These are phyloP conservation scores for Nothophoma quercina DNA, from an alignment of 2,329 filamentous ascomycete genomes.

Conservation along the genomic window DNA sequence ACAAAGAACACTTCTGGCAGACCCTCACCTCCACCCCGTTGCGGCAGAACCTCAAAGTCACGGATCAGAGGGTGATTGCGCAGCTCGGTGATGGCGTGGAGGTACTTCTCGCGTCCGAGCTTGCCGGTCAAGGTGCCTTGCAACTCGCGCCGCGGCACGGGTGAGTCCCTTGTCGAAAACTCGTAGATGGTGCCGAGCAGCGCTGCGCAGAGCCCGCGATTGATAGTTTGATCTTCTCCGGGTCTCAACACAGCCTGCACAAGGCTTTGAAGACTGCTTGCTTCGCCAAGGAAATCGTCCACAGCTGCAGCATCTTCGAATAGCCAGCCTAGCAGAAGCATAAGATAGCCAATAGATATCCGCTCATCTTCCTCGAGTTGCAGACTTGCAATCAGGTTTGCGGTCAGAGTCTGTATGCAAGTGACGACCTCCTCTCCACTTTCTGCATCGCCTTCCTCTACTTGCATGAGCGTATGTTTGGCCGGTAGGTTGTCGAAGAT, in stretches of 20 bases:
- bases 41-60: slow-evolving; percentile 87
- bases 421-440: slow-evolving; percentile 95
- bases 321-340: slow-evolving; percentile 87
- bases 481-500: slow-evolving; percentile 80
- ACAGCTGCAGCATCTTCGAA: slow-evolving; percentile 92
- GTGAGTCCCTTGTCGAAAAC: slow-evolving; percentile 96
- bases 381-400: slow-evolving; percentile 82
- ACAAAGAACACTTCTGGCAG: slow-evolving; percentile 88
- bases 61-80: slow-evolving; percentile 80
- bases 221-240: slow-evolving; percentile 65
- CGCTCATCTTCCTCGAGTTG: slow-evolving; percentile 79
- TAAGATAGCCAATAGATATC: slow-evolving; percentile 83
- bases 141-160: slow-evolving; percentile 80
- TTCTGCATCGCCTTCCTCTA: slow-evolving; percentile 88
- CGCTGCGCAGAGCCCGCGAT: slow-evolving; percentile 84
- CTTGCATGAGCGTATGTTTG: slow-evolving; percentile 79
- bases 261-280: slow-evolving; percentile 87
- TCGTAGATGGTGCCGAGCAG: slow-evolving; percentile 91
- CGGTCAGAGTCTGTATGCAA: slow-evolving; percentile 85
- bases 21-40: slow-evolving; percentile 60
- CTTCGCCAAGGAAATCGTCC: slow-evolving; percentile 91
- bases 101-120: slow-evolving; percentile 85
- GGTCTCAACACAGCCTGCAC: slow-evolving; percentile 72
- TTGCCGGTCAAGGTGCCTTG: slow-evolving; percentile 79
- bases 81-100: slow-evolving; percentile 79